phyloP scores from a whole-genome alignment of 352 stramenopile genomes.

The Phytophthora sp. region DNA sequence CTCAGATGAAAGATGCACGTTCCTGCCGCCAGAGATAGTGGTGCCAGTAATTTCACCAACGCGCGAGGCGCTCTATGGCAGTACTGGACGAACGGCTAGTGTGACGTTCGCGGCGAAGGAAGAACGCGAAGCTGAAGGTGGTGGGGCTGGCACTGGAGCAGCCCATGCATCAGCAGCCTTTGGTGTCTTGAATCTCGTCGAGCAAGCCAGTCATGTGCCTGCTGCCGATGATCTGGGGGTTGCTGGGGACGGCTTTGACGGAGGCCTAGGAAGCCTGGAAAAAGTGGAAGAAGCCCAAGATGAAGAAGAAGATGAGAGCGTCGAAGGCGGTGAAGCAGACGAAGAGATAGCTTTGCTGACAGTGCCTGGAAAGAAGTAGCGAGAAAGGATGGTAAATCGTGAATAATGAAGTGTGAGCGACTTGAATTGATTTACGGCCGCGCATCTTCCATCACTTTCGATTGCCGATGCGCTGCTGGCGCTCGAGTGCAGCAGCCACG shows the following conservation, averaged over 20 bases:
- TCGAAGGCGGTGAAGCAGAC: background rate
- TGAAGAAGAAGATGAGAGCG: background rate
- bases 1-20: background rate
- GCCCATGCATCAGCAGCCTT: background rate
- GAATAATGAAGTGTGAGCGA: background rate
- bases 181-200: background rate
- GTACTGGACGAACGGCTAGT: background rate
- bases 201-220: background rate
- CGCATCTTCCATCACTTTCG: too few relatives aligned
- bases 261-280: constrained; percentile 12
- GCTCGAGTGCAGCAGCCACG: constrained; percentile 46
- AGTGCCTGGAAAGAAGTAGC: background rate
- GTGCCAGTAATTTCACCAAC: background rate
- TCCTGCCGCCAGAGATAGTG: background rate
- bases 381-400: background rate
- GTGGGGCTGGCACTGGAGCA: background rate
- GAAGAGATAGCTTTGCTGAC: constrained; percentile 8
- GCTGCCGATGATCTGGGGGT: background rate
- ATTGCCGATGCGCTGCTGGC: constrained; percentile 37
- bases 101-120: background rate
- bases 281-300: constrained; percentile 2
- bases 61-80: background rate
- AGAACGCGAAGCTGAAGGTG: background rate
- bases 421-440: background rate
- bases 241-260: constrained; percentile 14